These are phyloP conservation scores for Ustilago loliicola DNA, from an alignment of 1,284 basidiomycete species.

Conservation along the genomic window DNA sequence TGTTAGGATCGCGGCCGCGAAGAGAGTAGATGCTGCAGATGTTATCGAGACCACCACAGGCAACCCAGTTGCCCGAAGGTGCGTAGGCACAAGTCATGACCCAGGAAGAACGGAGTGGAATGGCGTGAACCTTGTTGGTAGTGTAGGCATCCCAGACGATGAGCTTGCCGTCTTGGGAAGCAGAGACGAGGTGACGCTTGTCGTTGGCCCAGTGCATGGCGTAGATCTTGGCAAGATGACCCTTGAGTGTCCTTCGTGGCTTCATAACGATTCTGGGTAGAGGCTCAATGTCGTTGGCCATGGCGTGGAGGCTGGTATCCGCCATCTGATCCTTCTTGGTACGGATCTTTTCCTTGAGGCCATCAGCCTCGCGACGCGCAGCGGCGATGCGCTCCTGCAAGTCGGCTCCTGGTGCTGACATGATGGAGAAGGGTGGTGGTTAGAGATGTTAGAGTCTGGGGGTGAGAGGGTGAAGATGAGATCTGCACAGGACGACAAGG, in stretches of 20 bases:
- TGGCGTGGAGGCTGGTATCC: slow-evolving; percentile 93
- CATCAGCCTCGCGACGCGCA: slow-evolving; percentile 94
- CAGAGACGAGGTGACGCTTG: slow-evolving; percentile 95
- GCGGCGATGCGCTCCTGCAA: slow-evolving; percentile 81
- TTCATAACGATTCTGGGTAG: slow-evolving; percentile 96
- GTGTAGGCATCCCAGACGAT: slow-evolving; percentile 99
- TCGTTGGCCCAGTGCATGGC: slow-evolving; percentile 99
- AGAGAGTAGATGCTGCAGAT: slow-evolving; percentile 98
- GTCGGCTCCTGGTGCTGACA: slow-evolving; percentile 60
- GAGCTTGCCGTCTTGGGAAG: slow-evolving; percentile 98
- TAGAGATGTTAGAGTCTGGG: no score
- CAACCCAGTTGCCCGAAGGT: slow-evolving; percentile 94
- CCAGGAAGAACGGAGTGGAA: slow-evolving; percentile 96
- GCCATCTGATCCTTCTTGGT: slow-evolving; percentile 93
- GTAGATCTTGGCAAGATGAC: slow-evolving; percentile 98
- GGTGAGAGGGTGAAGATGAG: neutral
- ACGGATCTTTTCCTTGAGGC: slow-evolving; percentile 95
- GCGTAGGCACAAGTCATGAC: slow-evolving; percentile 99
- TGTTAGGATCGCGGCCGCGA: slow-evolving; percentile 73
- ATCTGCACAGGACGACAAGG: neutral
- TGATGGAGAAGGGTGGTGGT: slow-evolving; percentile 12
- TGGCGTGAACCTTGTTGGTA: slow-evolving; percentile 99
- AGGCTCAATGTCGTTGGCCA: slow-evolving; percentile 95
- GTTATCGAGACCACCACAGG: slow-evolving; percentile 98
- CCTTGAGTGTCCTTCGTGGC: slow-evolving; percentile 91